Conservation (phyloP, 1,284 basidiomycete species). For the Ganoderma boninense region DNA sequence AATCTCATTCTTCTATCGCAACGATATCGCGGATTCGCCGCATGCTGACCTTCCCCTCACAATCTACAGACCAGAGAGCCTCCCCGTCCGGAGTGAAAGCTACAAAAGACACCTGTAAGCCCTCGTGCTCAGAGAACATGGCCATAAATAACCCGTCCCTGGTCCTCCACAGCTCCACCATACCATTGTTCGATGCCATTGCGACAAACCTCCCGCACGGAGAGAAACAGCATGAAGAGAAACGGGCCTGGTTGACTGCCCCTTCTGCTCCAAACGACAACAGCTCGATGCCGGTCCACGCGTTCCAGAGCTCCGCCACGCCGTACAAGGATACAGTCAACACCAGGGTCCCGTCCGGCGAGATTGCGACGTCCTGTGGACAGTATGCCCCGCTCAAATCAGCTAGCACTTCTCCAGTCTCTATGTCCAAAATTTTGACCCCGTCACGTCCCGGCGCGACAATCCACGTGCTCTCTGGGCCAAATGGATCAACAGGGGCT, state of each 20-base stretch:
- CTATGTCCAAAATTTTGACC: conserved; percentile 29
- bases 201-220: conserved; percentile 31
- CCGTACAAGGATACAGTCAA: conserved; percentile 20
- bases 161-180: conserved; percentile 36
- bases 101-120: conserved; percentile 23
- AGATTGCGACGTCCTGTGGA: conserved; percentile 19
- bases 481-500: too few species aligned
- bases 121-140: conserved; percentile 23
- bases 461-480: background rate
- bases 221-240: conserved; percentile 35
- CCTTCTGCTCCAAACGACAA: conserved; percentile 28
- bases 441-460: conserved; percentile 31
- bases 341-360: conserved; percentile 24
- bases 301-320: conserved; percentile 26
- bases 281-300: conserved; percentile 25
- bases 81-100: conserved; percentile 29
- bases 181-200: conserved; percentile 34
- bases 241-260: conserved; percentile 30
- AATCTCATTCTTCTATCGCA: background rate
- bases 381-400: background rate
- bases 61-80: conserved; percentile 25
- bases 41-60: conserved; percentile 25
- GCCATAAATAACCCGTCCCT: conserved; percentile 14
- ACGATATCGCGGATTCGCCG: background rate
- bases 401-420: conserved; percentile 29